Base-by-base conservation (phyloP, 371 early-diverging fungal genomes). In the Mucor irregularis region DNA sequence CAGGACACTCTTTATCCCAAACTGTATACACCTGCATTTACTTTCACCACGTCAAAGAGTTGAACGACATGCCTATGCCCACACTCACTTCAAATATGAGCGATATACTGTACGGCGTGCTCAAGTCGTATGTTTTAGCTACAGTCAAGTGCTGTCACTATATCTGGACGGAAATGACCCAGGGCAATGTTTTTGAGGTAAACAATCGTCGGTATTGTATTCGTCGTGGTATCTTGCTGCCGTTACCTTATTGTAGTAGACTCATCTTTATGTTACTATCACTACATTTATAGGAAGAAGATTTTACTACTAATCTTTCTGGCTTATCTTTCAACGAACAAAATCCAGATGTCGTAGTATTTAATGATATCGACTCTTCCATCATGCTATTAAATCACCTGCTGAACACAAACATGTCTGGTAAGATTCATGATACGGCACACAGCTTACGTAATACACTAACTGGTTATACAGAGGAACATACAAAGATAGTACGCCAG, bases 11-110 rank as follows among this genome's bases (percentile, higher is more conserved):
- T 1, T 72, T 89, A 2, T 79, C 87, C 0, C 91, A 89, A 42
- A 90, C 89, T 0, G 65, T 91, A 1, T 88, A 81, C 66, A 87
- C 88, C 1, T 89, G 89, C 63, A 73, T 84, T 38, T 84, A 88
- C 50, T 66, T 85, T 43, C 85, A 87, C 35, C 74, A 81, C 39
- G 54, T 83, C 2, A 53, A 62, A n/a, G 58, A 71, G 7, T 58
- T 87, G 14, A 64, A 64, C 8, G 39, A 61, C 38, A 58, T 73
- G 21, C 58, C 58, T 13, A 52, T 46, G 51, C 56, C 56, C 16
- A 56, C 56, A 0, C 30, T 62, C 7, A 51, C 50, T 4, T 59
- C 56, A n/a, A 40, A 7, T 24, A 38, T 33, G 5, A 53, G 50
- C 1, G 70, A 78, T 21, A 64, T 78, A 10, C 64, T 78, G 3